phyloP scores from a whole-genome alignment of 768 basidiomycete genomes.

The Rhodotorula toruloides region DNA sequence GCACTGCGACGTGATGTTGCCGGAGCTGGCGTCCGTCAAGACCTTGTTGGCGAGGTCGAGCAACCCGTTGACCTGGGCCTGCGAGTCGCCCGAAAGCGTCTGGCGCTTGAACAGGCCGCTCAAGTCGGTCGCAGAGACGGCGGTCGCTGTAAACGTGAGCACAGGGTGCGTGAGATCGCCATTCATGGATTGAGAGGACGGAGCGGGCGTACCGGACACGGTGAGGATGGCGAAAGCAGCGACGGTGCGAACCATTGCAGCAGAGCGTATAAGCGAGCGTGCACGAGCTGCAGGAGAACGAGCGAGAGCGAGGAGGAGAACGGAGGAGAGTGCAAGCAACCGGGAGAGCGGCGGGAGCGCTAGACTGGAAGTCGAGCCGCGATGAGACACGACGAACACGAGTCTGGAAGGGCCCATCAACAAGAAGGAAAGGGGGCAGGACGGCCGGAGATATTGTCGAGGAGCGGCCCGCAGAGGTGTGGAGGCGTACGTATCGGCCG shows the following conservation, averaged over 20 bases:
- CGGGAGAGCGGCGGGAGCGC: no score
- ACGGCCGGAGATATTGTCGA: no score
- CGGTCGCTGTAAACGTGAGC: not conserved
- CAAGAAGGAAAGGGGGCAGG: no score
- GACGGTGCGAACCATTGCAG: constrained; percentile 4
- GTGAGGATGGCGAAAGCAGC: constrained; percentile 2
- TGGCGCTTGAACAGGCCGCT: constrained; percentile 12
- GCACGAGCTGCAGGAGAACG: not conserved
- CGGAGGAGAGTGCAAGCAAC: not conserved
- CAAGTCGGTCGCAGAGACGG: not conserved
- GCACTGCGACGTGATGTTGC: constrained; percentile 10
- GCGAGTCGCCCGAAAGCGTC: not conserved
- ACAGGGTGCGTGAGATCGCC: no score
- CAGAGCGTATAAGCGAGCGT: not conserved
- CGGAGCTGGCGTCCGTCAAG: not conserved
- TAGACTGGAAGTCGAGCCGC: not conserved
- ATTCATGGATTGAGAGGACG: no score
- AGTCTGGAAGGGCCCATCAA: no score
- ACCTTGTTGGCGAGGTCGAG: constrained; percentile 14
- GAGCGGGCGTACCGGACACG: not conserved
- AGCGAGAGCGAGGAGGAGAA: not conserved
- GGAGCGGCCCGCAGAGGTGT: no score
- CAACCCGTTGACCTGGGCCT: constrained; percentile 12
- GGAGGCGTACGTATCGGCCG: no score
- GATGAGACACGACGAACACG: no score